Base-by-base conservation (phyloP, 1,139 yeast species). In the Zygosaccharomyces pseudobailii region DNA sequence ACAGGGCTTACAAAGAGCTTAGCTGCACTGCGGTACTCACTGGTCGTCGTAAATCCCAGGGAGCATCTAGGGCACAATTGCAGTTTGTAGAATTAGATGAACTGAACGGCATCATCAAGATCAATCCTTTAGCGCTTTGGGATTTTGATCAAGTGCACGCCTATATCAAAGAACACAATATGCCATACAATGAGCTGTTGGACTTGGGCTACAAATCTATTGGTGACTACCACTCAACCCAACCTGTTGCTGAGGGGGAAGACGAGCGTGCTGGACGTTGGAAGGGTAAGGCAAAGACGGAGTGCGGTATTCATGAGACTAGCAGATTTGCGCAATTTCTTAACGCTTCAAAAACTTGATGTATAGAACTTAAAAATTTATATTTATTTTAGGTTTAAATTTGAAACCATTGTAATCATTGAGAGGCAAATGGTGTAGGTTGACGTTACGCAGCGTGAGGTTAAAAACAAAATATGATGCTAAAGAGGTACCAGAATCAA, bases 191-290 rank as follows among this genome's bases (percentile, higher is more conserved):
- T 62, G 88, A 78, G 51, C 72, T 92, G 39, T 71, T 92, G 43
- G 94, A 89, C 65, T 72, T 81, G 50, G 97, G 97, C 0, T 92
- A 90, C 68, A 83, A 89, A 59, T 86, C 96, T 0, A 78, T 92
- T 20, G 98, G 98, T 1, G 98, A 92, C 68, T 92, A 92, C 80
- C 98, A 92, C 67, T 87, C 96, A 0, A 92, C 98, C 0, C 80
- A 71, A 35, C 97, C 97, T 1, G 95, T 88, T 8, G 79, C 73
- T 8, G 96, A 86, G 41, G 96, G 94, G 4, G 97, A 88, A 62
- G 97, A 90, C 63, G 98, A 92, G 65, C 78, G 98, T 56, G 81
- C 95, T 27, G 98, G 98, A 1, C 78, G 98, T 59, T 92, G 98
- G 98, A 85, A 86, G 72, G 97, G 97, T 2, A 79, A 84, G 65